Base-by-base conservation (phyloP, 2,329 filamentous ascomycete genomes). In the Pseudofabraea citricarpa region DNA sequence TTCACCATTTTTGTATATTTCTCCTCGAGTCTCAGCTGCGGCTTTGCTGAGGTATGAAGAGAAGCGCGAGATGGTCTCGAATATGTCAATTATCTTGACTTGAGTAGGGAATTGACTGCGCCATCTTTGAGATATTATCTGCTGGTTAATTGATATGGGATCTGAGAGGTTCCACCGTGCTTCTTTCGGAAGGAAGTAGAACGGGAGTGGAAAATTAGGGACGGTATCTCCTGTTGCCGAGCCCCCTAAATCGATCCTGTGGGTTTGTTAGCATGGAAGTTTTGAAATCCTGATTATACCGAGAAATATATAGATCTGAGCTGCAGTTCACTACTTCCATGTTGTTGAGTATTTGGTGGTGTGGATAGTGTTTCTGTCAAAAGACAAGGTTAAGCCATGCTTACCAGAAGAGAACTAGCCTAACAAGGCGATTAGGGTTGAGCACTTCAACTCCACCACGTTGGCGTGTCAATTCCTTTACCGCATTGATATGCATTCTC, bases 361-460 rank as follows among this genome's bases (percentile, higher is more conserved):
- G 10, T 15, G 16, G 10, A 31, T 8, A 15, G 13, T 6, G 27
- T 6, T 6, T 31, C 13, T 12, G 27, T 4, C 10, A 31, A 5
- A 18, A 20, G n/a, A 6, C 16, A 13, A 32, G n/a, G n/a, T n/a
- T n/a, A n/a, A n/a, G n/a, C n/a, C n/a, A n/a, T n/a, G n/a, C n/a
- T n/a, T 15, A 31, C 42, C 44, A 47, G 6, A 32, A 36, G 4
- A 50, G 9, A 13, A 47, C 20, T 12, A 21, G 16, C 29, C 43
- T 44, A 2, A 51, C 23, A 18, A 21, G 35, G 12, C 7, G 26
- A 19, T 41, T 45, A 5, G 35, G 37, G 19, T 48, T 40, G 2
- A 51, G 24, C 4, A 39, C 40, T 9, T 48, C 37, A 3, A 47
- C 41, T 12, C 49, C 49, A 12, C 49, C 49, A 18, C 40, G 24